Base-by-base conservation (phyloP, 1,139 yeast species). In the Suzukiozyma palmioleophila region DNA sequence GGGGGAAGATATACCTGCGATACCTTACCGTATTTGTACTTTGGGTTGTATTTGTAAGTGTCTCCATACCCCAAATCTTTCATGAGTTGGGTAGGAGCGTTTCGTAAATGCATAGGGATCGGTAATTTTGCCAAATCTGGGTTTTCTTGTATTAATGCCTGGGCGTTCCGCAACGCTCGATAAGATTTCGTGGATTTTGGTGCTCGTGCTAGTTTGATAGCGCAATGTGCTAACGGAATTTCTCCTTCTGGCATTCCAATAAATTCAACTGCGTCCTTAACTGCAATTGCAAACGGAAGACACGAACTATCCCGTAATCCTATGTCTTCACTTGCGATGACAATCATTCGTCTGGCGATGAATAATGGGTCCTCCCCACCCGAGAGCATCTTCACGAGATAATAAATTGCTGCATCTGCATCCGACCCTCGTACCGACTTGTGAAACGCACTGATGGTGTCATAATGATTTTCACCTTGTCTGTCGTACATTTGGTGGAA, bases 211-310 rank as follows among this genome's bases (percentile, higher is more conserved):
- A 92, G 66, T 49, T 89, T 85, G 26, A 85, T 89, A 1, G 95
- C 90, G 59, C 97, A 88, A 51, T 92, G 98, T 0, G 92, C 98
- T 36, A 92, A 64, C 3, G 89, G 80, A 27, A 87, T 72, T 56
- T 92, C 97, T 2, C 95, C 95, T 56, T 94, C 98, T 0, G 99
- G 99, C 76, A 92, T 73, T 0, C 99, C 99, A n/a, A 92, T 75
- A 60, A 85, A 88, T 61, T 88, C 94, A 3, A 87, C 79, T 0
- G 97, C 90, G 38, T 87, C 88, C 55, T 84, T 87, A 0, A 95
- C 79, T 0, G 97, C 81, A 2, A 86, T 75, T 1, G 95, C 92
- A 61, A 92, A 82, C 1, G 97, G 96, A 32, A 94, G 64, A 50
- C 95, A 81, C 0, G 84, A 61, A 41, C 90, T 87, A 58, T 94